These are phyloP conservation scores for Stephanodiscus minutulus DNA, from an alignment of 108 stramenopile genomes.

Conservation along the genomic window DNA sequence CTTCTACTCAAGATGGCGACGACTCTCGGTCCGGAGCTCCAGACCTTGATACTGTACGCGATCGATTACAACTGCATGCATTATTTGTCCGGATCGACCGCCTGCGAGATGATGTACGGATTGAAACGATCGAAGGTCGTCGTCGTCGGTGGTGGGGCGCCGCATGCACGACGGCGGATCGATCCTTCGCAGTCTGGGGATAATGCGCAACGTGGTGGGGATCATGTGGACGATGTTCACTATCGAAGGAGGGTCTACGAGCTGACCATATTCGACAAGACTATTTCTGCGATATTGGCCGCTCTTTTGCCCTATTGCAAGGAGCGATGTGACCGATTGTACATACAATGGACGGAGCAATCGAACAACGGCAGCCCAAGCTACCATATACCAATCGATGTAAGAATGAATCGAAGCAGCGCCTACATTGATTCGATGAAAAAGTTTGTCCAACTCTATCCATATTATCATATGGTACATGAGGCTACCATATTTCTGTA, in stretches of 20 bases:
- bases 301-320: conserved; percentile 72
- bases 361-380: not conserved
- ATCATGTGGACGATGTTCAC: conserved; percentile 1
- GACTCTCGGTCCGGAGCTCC: conserved; percentile 57
- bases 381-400: conserved; percentile 9
- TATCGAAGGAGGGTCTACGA: conserved; percentile 39
- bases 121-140: conserved; percentile 62
- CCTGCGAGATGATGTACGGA: conserved; percentile 74
- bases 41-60: conserved; percentile 56
- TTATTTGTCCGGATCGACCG: conserved; percentile 58
- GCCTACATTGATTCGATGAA: conserved; percentile 24
- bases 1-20: conserved; percentile 29
- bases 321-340: conserved; percentile 51
- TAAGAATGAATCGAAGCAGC: conserved; percentile 4
- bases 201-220: conserved; percentile 10
- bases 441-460: conserved; percentile 53
- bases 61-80: conserved; percentile 62
- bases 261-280: conserved; percentile 51
- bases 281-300: conserved; percentile 61
- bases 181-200: not conserved
- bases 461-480: conserved; percentile 58
- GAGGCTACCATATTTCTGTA: conserved; percentile 58
- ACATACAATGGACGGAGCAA: conserved; percentile 22
- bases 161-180: too few species aligned
- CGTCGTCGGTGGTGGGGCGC: too few species aligned